These are phyloP conservation scores for Cladosporium cucumerinum DNA, from an alignment of 2,329 filamentous ascomycete species.

Conservation along the genomic window DNA sequence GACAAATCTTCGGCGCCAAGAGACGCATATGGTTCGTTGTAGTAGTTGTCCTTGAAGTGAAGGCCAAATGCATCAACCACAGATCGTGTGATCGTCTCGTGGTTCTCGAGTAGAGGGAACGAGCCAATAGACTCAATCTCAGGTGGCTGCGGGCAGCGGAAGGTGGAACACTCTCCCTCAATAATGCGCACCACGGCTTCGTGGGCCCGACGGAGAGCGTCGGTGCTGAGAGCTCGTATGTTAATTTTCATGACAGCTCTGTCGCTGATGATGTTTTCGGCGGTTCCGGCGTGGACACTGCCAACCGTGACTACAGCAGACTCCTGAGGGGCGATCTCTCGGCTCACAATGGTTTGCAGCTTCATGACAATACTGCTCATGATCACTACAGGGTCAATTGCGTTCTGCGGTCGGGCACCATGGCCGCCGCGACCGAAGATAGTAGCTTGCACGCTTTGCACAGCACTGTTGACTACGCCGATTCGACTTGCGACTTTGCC, in stretches of 20 bases:
- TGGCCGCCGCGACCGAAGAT: slow-evolving; percentile 46
- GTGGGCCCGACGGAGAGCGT: slow-evolving; percentile 45
- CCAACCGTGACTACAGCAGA: slow-evolving; percentile 46
- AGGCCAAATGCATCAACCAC: slow-evolving; percentile 41
- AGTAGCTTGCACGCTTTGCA: slow-evolving; percentile 38
- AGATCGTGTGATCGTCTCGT: slow-evolving; percentile 38
- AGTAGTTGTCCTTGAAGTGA: slow-evolving; percentile 40
- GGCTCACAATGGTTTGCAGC: slow-evolving; percentile 40
- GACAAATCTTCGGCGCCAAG: slow-evolving; percentile 54
- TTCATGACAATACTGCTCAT: slow-evolving; percentile 42
- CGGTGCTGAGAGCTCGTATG: slow-evolving; percentile 44
- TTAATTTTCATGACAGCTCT: slow-evolving; percentile 49
- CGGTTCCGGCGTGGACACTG: slow-evolving; percentile 42
- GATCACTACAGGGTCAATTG: slow-evolving; percentile 49
- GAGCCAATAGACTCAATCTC: slow-evolving; percentile 37
- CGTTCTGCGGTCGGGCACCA: slow-evolving; percentile 41
- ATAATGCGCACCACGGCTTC: slow-evolving; percentile 50
- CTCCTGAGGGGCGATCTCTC: slow-evolving; percentile 41
- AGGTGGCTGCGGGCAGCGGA: slow-evolving; percentile 40
- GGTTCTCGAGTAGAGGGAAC: slow-evolving; percentile 50
- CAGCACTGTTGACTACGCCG: slow-evolving; percentile 37
- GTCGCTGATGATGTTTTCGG: slow-evolving; percentile 48
- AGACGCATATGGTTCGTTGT: slow-evolving; percentile 34
- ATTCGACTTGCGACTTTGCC: slow-evolving; percentile 35
- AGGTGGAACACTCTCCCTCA: slow-evolving; percentile 50